These are phyloP conservation scores for Piper longum DNA, from an alignment of 164 flowering plant genomes.

Conservation along the genomic window DNA sequence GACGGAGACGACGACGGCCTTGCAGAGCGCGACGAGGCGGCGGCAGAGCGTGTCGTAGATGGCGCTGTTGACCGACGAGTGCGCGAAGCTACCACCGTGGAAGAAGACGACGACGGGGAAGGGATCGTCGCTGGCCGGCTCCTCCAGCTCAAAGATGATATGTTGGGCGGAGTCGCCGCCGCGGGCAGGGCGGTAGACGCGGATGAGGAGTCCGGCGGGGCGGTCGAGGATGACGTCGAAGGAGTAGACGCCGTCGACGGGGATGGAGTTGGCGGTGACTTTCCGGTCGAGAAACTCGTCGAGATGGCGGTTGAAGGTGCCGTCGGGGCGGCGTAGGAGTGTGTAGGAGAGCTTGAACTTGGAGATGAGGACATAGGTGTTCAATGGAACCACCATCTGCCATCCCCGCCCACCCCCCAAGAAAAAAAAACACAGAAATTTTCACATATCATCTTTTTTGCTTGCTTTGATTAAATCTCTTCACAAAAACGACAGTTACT, in stretches of 20 bases:
- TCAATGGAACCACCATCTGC: slow-evolving; percentile 79
- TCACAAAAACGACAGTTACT: too few species aligned
- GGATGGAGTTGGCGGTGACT: slow-evolving; percentile 49
- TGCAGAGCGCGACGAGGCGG: slow-evolving; percentile 43
- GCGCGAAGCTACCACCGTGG: slow-evolving; percentile 88
- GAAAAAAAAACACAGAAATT: neutral
- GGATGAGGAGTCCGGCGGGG: slow-evolving; percentile 28
- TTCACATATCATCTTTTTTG: too few species aligned
- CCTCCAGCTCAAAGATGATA: slow-evolving; percentile 29
- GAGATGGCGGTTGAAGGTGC: slow-evolving; percentile 77
- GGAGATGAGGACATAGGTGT: slow-evolving; percentile 78
- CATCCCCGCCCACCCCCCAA: neutral
- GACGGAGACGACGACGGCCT: slow-evolving; percentile 68
- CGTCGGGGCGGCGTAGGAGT: slow-evolving; percentile 86
- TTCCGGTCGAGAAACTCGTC: slow-evolving; percentile 84
- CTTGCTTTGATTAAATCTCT: too few species aligned
- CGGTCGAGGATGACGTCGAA: slow-evolving; percentile 58
- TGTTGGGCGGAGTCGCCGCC: slow-evolving; percentile 12
- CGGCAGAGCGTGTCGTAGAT: slow-evolving; percentile 71
- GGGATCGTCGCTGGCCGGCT: slow-evolving; percentile 27
- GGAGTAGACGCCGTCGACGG: slow-evolving; percentile 67
- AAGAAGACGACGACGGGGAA: slow-evolving; percentile 69
- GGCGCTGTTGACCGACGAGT: slow-evolving; percentile 63
- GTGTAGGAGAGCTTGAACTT: slow-evolving; percentile 79
- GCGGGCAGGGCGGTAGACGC: slow-evolving; percentile 40